Base-by-base conservation (phyloP, 805 yeast genomes). In the Pichia insulana region DNA sequence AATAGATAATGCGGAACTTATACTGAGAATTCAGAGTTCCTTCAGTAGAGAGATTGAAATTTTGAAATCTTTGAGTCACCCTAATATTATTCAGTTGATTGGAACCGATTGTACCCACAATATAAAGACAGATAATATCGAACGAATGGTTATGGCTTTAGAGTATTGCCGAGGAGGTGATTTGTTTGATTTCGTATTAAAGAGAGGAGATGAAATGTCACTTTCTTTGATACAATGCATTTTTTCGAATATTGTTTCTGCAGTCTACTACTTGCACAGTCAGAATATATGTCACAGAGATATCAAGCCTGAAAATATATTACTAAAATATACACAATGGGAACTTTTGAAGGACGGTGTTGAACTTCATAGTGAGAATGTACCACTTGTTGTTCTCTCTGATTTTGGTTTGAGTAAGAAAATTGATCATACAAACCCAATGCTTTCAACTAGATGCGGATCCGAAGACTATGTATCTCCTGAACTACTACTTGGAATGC, bases 381-480 rank as follows among this genome's bases (percentile, higher is more conserved):
- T 37, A 55, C 55, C 41, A 45, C 46, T 79, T 15, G 76, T 78
- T 2, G 79, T 77, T 13, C 59, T 88, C 27, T 80, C 95, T 0
- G 99, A 92, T 66, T 82, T 92, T 62, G 98, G 99, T 0, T 70
- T 92, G 22, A 81, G 95, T 10, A 80, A 87, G 52, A 66, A 70
- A 39, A 71, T 90, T 19, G 77, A 73, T 39, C 73, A 76, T 1
- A 70, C 66, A 1, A 67, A 74, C 49, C 83, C 87, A 20, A 52
- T 81, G 44, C 69, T 94, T 20, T 73, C 84, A 2, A 90, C 97
- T 1, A 65, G 97, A 47, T 92, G 98, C 61, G 98, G 99, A 0
- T 85, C 96, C 1, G 96, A 86, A 49, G 98, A 92, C 58, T 92
- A 92, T 54, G 95, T 92, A 7, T 82, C 96, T 0, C 99, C 98